phyloP scores from a whole-genome alignment of 2,329 filamentous ascomycete genomes.

The Dactylonectria estremocensis region DNA sequence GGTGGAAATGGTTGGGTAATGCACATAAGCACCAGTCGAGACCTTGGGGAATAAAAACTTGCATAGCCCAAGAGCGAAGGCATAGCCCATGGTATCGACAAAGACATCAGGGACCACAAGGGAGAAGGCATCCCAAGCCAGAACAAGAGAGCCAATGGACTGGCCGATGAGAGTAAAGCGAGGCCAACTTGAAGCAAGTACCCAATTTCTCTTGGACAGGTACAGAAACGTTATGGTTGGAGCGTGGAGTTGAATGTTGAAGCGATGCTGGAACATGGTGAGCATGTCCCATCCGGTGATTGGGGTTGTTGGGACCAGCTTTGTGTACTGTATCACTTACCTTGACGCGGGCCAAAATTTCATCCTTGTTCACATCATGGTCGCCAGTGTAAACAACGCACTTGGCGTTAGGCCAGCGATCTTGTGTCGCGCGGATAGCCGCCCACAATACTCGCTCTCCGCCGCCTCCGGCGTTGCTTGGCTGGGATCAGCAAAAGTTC shows the following conservation, averaged over 20 bases:
- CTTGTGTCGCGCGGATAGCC: conserved; percentile 91
- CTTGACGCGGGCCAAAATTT: conserved; percentile 84
- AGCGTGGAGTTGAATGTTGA: conserved; percentile 91
- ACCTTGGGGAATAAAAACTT: conserved; percentile 86
- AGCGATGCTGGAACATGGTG: conserved; percentile 73
- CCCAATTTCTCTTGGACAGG: conserved; percentile 88
- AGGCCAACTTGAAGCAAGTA: conserved; percentile 90
- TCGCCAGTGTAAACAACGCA: conserved; percentile 97
- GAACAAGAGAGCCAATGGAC: conserved; percentile 86
- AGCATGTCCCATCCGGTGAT: conserved; percentile 10
- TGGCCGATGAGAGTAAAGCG: conserved; percentile 96
- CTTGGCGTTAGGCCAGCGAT: conserved; percentile 88
- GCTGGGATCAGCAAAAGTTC: conserved; percentile 28
- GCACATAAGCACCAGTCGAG: conserved; percentile 93
- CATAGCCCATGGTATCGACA: conserved; percentile 98
- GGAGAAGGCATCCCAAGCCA: conserved; percentile 95
- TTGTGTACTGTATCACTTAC: conserved; percentile 57
- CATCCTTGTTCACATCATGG: conserved; percentile 85
- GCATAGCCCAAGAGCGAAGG: conserved; percentile 87
- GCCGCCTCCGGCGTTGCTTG: conserved; percentile 93
- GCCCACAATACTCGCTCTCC: conserved; percentile 98
- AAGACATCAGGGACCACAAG: conserved; percentile 94
- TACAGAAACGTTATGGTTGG: conserved; percentile 92
- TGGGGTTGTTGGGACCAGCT: background rate
- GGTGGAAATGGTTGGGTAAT: conserved; percentile 98